A percentile compares a stretch with the other conserved stretches of the same genome.
Evolutionary conservation across 345 rosid genomes (phyloP).

Genomic region (Melastoma malabathricum): DNA sequence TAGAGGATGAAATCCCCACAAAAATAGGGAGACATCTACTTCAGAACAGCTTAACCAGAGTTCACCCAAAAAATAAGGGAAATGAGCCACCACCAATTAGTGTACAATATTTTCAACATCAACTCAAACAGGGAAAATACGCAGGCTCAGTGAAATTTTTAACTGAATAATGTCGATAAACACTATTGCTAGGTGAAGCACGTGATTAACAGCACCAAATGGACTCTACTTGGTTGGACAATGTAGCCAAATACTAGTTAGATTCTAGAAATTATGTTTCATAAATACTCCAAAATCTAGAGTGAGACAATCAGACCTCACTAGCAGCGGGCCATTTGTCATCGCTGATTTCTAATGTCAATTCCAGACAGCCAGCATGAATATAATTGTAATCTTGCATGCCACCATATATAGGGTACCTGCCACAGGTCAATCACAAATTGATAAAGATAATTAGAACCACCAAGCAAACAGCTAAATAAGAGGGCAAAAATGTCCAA

Average conservation of each 20-base stretch:
- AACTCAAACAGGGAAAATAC: too few relatives aligned
- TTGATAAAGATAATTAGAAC: constrained; percentile 8
- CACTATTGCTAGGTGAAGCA: too few relatives aligned
- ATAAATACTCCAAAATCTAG: background rate
- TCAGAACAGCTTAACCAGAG: too few relatives aligned
- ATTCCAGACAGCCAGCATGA: constrained; percentile 85
- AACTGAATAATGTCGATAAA: too few relatives aligned
- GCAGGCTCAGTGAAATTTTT: too few relatives aligned
- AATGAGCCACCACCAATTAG: too few relatives aligned
- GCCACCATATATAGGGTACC: constrained; percentile 98
- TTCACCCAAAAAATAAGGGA: too few relatives aligned
- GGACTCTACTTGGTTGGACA: too few relatives aligned
- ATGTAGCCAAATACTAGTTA: background rate
- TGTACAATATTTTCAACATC: too few relatives aligned
- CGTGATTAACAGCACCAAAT: too few relatives aligned
- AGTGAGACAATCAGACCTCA: constrained; percentile 38
- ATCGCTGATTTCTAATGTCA: constrained; percentile 93
- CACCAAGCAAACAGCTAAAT: constrained; percentile 1
- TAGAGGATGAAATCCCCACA: too few relatives aligned
- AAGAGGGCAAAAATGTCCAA: background rate
- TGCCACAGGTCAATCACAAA: constrained; percentile 15
- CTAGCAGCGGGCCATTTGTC: constrained; percentile 81
- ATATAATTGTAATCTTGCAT: constrained; percentile 99
- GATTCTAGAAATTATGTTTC: constrained; percentile 2
- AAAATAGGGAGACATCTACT: too few relatives aligned